phyloP scores from a whole-genome alignment of 768 basidiomycete genomes.

The Boletales sp. region DNA sequence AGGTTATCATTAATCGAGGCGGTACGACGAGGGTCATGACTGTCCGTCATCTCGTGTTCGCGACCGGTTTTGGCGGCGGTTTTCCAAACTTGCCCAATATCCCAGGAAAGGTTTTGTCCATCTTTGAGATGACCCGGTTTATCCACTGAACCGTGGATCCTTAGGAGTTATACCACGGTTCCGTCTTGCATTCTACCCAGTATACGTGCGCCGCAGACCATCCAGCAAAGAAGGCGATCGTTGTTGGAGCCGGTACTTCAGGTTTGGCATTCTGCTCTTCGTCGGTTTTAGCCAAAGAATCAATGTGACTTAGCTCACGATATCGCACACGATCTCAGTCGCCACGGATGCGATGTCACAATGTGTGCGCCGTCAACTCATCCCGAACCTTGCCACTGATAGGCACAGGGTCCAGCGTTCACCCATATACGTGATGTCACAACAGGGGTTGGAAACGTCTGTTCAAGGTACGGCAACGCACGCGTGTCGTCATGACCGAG shows the following conservation, averaged over 20 bases:
- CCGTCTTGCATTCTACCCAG: constrained; percentile 49
- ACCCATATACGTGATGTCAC: constrained; percentile 26
- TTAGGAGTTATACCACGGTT: constrained; percentile 50
- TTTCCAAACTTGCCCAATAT: constrained; percentile 43
- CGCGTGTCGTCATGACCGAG: background rate
- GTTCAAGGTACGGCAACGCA: constrained; percentile 12
- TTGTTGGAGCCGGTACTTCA: constrained; percentile 63
- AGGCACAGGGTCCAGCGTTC: constrained; percentile 25
- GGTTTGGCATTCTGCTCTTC: constrained; percentile 28
- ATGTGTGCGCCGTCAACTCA: constrained; percentile 12
- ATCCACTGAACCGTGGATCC: too few relatives aligned
- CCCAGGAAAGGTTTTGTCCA: constrained; percentile 34
- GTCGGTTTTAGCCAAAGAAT: constrained; percentile 1
- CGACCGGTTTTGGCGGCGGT: constrained; percentile 50
- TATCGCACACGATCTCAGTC: constrained; percentile 34
- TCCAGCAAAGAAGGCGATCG: constrained; percentile 58
- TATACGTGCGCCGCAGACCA: constrained; percentile 45
- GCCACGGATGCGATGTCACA: constrained; percentile 27
- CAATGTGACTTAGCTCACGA: constrained; percentile 30
- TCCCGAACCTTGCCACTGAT: constrained; percentile 29
- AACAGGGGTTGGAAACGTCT: constrained; percentile 1
- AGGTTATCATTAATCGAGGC: constrained; percentile 33
- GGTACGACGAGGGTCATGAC: constrained; percentile 31
- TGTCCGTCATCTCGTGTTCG: constrained; percentile 52
- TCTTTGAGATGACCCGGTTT: background rate